Conservation (phyloP, 805 yeast genomes). For the Yarrowia phangngaensis region DNA sequence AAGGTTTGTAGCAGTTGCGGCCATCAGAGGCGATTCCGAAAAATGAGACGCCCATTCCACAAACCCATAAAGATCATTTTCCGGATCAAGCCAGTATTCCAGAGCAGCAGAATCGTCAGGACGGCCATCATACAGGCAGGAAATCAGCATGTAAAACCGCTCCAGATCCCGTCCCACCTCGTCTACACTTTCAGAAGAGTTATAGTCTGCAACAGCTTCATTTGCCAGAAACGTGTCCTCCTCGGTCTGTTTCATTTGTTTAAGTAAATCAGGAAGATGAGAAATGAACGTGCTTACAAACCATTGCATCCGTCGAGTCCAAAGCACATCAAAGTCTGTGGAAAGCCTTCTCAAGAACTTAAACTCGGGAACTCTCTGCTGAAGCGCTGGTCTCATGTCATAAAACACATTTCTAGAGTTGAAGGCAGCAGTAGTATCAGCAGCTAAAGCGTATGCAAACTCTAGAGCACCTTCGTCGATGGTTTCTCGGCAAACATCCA, state of each 20-base stretch:
- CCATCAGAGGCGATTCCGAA: constrained; percentile 67
- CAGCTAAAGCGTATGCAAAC: constrained; percentile 39
- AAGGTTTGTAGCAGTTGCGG: constrained; percentile 76
- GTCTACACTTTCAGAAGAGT: constrained; percentile 44
- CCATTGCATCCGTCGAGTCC: constrained; percentile 32
- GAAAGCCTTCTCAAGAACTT: constrained; percentile 22
- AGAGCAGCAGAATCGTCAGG: constrained; percentile 53
- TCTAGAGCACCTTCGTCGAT: constrained; percentile 43
- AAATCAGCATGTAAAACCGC: constrained; percentile 72
- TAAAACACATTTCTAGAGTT: constrained; percentile 29
- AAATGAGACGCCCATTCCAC: constrained; percentile 83
- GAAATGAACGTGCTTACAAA: constrained; percentile 37
- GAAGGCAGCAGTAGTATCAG: constrained; percentile 34
- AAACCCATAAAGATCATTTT: constrained; percentile 70
- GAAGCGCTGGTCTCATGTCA: constrained; percentile 34
- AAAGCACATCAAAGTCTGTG: constrained; percentile 24
- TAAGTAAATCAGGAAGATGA: constrained; percentile 41
- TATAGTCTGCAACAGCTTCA: constrained; percentile 29
- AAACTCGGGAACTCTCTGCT: constrained; percentile 36
- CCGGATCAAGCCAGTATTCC: constrained; percentile 64
- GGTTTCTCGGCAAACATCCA: constrained; percentile 33
- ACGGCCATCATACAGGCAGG: constrained; percentile 62
- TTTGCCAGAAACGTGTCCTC: constrained; percentile 40
- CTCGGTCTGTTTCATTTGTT: constrained; percentile 42
- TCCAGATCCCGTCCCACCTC: constrained; percentile 81